phyloP scores from a whole-genome alignment of 352 stramenopile species.

The Globisporangium rhizosaccharum region DNA sequence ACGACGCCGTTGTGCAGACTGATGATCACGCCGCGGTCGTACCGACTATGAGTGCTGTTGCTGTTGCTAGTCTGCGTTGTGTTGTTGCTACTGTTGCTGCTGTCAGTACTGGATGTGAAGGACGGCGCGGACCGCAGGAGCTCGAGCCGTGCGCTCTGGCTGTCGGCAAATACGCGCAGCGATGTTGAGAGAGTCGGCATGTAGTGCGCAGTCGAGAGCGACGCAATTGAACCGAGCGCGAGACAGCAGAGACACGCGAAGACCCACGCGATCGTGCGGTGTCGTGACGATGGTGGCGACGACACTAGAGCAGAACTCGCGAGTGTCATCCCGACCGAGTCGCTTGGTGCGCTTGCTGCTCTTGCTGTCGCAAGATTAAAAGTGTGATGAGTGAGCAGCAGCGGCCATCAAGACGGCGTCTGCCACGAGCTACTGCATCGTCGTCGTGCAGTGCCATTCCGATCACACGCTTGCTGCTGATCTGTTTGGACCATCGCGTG shows the following conservation, averaged over 20 bases:
- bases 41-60: background rate
- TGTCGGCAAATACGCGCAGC: background rate
- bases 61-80: background rate
- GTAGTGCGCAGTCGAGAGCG: constrained; percentile 22
- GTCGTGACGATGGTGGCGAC: constrained; percentile 1
- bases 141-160: background rate
- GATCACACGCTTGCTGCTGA: too few species aligned
- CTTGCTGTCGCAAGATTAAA: background rate
- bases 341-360: background rate
- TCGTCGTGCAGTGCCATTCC: too few species aligned
- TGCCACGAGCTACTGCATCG: too few species aligned
- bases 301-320: background rate
- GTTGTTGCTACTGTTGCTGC: too few species aligned
- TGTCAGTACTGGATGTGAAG: background rate
- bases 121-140: constrained; percentile 6
- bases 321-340: background rate
- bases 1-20: constrained; percentile 40
- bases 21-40: constrained; percentile 28
- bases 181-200: constrained; percentile 2
- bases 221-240: constrained; percentile 25
- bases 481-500: too few species aligned
- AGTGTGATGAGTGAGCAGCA: too few species aligned
- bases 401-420: too few species aligned
- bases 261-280: constrained; percentile 23
- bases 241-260: constrained; percentile 37